phyloP scores from a whole-genome alignment of 2,329 filamentous ascomycete genomes.

The Fusarium metavorans region DNA sequence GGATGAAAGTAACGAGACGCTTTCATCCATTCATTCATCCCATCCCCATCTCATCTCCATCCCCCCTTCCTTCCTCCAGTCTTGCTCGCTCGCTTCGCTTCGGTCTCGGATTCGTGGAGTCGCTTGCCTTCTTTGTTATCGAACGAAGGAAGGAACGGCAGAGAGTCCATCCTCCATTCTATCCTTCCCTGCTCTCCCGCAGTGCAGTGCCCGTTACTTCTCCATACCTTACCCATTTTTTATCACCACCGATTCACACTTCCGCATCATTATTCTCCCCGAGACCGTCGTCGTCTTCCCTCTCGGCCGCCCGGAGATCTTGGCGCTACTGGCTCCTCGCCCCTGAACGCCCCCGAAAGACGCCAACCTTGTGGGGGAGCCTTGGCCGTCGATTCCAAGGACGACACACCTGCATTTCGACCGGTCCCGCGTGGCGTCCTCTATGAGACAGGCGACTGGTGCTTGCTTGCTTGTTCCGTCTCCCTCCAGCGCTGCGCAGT shows the following conservation, averaged over 20 bases:
- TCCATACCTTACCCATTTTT: background rate
- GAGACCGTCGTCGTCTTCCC: slow-evolving; percentile 21
- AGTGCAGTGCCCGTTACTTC: background rate
- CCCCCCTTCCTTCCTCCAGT: slow-evolving; percentile 17
- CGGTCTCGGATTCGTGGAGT: slow-evolving; percentile 30
- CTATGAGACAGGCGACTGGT: slow-evolving; percentile 45
- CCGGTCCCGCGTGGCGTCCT: slow-evolving; percentile 43
- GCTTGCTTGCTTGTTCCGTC: slow-evolving; percentile 30
- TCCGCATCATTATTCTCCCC: slow-evolving; percentile 15
- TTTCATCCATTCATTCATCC: slow-evolving; percentile 3
- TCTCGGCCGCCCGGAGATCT: slow-evolving; percentile 39
- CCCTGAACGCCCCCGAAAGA: slow-evolving; percentile 35
- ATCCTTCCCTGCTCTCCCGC: slow-evolving; percentile 19
- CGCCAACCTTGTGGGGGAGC: slow-evolving; percentile 46
- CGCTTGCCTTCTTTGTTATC: slow-evolving; percentile 14
- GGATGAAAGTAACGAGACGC: slow-evolving; percentile 13
- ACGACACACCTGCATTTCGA: slow-evolving; percentile 42
- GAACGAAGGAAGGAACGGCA: background rate
- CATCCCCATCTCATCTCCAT: background rate
- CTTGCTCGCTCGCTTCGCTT: slow-evolving; percentile 9
- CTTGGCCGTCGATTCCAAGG: slow-evolving; percentile 41
- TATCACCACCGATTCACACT: slow-evolving; percentile 1
- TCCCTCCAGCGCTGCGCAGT: slow-evolving; percentile 35
- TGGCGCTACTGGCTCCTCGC: slow-evolving; percentile 35
- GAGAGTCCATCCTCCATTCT: background rate